Conservation (phyloP, 176 grass and related monocot species). For the Eremochloa ophiuroides region DNA sequence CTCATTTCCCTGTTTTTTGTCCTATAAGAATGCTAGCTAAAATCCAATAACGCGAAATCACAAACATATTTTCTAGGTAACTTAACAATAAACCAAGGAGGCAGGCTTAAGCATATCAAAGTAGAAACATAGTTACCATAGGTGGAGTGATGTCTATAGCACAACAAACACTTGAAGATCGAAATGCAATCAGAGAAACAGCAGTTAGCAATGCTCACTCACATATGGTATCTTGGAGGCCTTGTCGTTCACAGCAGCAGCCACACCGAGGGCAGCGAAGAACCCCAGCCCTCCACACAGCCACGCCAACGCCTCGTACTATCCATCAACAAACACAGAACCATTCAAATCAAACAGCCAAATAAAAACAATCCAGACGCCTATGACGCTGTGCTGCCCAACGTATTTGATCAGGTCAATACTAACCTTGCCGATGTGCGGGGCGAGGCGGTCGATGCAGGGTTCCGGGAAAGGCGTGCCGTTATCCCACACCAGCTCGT, state of each 20-base stretch:
- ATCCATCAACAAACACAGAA: neutral
- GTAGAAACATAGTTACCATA: neutral
- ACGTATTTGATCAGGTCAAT: neutral
- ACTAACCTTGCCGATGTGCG: conserved; percentile 94
- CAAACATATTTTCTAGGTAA: neutral
- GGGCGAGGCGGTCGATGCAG: conserved; percentile 89
- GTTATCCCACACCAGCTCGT: conserved; percentile 96
- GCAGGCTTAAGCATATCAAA: neutral
- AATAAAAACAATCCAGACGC: conserved; percentile 25
- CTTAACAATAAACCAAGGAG: neutral
- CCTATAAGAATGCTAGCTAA: neutral
- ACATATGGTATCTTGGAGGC: conserved; percentile 91
- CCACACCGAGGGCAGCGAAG: conserved; percentile 60
- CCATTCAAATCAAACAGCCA: neutral
- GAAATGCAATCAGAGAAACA: neutral
- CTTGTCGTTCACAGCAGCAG: conserved; percentile 76
- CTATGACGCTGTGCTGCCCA: neutral
- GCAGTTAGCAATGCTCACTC: conserved; percentile 26
- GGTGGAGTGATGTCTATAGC: neutral
- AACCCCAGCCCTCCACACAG: conserved; percentile 81
- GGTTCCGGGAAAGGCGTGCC: conserved; percentile 90
- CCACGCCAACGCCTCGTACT: conserved; percentile 97
- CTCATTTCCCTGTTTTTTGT: neutral
- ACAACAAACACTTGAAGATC: neutral
- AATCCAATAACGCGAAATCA: too few species aligned